phyloP scores from a whole-genome alignment of 768 basidiomycete species.

The Coprinopsis strossmayeri region DNA sequence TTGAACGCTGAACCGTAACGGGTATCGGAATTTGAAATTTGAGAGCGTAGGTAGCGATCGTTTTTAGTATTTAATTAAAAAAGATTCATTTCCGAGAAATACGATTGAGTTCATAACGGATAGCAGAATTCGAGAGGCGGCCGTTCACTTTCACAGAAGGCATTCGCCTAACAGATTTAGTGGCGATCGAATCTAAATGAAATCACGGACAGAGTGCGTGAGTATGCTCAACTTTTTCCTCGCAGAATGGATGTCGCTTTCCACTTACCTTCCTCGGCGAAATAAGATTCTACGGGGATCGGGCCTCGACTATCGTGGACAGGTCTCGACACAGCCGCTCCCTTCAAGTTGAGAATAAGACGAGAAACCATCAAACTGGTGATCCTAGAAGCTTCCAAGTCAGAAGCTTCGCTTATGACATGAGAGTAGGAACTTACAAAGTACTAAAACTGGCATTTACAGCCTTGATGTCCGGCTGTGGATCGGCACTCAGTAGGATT shows the following conservation, averaged over 20 bases:
- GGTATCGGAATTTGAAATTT: too few species aligned
- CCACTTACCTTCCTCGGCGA: too few species aligned
- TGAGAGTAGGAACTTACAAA: conserved; percentile 18
- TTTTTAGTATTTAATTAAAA: too few species aligned
- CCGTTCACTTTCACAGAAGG: too few species aligned
- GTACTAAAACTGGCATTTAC: conserved; percentile 33
- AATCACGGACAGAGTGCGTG: too few species aligned
- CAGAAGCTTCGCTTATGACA: not conserved
- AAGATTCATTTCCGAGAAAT: not conserved
- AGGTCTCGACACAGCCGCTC: conserved; percentile 2
- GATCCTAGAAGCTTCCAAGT: conserved; percentile 16
- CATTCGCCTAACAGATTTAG: too few species aligned
- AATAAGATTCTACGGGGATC: not conserved
- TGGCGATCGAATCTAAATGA: too few species aligned
- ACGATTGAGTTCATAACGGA: not conserved
- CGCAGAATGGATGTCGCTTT: too few species aligned
- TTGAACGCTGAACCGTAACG: too few species aligned
- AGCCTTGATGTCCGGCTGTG: conserved; percentile 28
- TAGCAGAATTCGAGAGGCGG: too few species aligned
- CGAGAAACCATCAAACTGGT: conserved; percentile 32
- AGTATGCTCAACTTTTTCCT: too few species aligned
- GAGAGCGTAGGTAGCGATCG: too few species aligned
- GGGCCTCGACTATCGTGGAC: not conserved
- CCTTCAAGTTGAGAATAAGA: conserved; percentile 26
- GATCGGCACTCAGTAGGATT: not conserved